Evolutionary conservation across 306 rosid genomes (phyloP).

Genomic region (Cucumis hystrix): DNA sequence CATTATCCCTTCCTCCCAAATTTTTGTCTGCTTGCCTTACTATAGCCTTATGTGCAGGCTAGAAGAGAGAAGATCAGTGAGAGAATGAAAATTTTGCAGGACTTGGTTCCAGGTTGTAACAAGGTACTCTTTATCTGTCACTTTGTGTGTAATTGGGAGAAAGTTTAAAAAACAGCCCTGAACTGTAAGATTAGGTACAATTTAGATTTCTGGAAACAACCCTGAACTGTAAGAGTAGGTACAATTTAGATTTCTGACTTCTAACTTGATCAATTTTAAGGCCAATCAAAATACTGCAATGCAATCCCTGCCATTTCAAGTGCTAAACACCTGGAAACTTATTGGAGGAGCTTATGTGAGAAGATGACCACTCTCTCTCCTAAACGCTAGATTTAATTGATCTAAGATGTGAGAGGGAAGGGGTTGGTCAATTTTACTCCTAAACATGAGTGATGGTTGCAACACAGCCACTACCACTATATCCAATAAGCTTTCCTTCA

Average conservation of each 20-base stretch:
- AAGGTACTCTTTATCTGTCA: conserved; percentile 31
- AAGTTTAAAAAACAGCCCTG: neutral
- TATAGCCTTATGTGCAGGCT: conserved; percentile 37
- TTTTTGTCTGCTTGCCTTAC: neutral
- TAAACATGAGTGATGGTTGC: neutral
- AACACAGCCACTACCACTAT: neutral
- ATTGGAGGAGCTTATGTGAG: too few relatives aligned
- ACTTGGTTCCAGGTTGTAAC: conserved; percentile 90
- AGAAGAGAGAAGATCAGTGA: conserved; percentile 92
- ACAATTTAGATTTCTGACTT: neutral
- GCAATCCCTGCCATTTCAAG: neutral
- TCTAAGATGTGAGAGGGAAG: neutral
- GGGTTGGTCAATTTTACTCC: neutral
- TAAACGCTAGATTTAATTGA: neutral
- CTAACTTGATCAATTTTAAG: neutral
- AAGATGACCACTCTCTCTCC: too few relatives aligned
- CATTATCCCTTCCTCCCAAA: neutral
- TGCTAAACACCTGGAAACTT: neutral
- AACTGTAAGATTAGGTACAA: neutral
- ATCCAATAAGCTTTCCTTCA: neutral
- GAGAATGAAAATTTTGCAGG: conserved; percentile 87
- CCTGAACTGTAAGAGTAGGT: neutral
- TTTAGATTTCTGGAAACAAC: neutral
- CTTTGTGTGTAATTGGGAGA: neutral
- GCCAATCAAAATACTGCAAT: neutral